Conservation (phyloP, 768 basidiomycete genomes). For the Pleurotus tuber-regium region DNA sequence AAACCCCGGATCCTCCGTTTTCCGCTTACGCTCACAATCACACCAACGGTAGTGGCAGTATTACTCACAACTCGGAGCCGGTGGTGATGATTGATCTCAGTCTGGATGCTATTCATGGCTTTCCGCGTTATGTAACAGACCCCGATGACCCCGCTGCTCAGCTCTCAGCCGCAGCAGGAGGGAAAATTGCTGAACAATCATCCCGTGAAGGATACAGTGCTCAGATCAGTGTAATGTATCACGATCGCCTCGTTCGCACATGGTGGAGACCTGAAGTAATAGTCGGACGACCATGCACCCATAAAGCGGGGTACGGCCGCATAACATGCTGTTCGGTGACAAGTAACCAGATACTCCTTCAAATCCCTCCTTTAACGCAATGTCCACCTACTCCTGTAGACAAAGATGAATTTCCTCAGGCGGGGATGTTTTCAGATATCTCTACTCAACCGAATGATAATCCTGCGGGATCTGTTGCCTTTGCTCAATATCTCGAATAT, state of each 20-base stretch:
- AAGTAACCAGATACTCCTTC: constrained; percentile 11
- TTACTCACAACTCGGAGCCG: neutral
- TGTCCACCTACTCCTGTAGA: neutral
- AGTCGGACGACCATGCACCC: constrained; percentile 16
- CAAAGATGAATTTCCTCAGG: neutral
- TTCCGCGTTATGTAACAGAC: constrained; percentile 16
- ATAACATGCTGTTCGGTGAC: constrained; percentile 9
- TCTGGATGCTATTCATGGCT: constrained; percentile 5
- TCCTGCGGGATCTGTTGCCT: neutral
- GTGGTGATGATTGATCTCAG: constrained; percentile 13
- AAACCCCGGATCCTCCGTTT: neutral
- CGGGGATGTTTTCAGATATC: neutral
- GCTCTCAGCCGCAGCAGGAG: neutral
- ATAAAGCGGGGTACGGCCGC: constrained; percentile 4
- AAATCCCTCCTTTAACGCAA: constrained; percentile 7
- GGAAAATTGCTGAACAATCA: neutral
- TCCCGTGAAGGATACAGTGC: constrained; percentile 14
- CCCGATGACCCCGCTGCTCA: neutral
- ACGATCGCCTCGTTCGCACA: constrained; percentile 15
- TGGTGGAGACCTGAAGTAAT: constrained; percentile 17
- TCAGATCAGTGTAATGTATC: constrained; percentile 10
- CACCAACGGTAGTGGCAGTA: neutral
- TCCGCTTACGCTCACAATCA: neutral
- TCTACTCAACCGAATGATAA: neutral
- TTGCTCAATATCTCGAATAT: neutral